Conservation (phyloP, 495 filamentous ascomycete species). For the Pyronema omphalodes region DNA sequence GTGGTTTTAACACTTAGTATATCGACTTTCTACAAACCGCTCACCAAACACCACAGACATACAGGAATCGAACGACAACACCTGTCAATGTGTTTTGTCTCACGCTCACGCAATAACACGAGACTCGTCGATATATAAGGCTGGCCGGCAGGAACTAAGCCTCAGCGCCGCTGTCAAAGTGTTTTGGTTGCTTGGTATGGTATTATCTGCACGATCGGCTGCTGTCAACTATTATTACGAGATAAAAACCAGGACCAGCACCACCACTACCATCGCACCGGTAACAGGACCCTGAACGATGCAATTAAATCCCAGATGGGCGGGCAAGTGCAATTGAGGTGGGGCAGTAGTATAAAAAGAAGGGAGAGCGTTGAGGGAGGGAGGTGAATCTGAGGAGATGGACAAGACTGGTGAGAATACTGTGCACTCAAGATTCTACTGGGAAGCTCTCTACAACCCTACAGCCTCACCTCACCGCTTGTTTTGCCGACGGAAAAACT, state of each 20-base stretch:
- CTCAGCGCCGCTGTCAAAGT: background rate
- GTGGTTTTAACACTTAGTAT: background rate
- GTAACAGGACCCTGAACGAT: background rate
- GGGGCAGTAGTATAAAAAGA: background rate
- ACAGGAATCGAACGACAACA: background rate
- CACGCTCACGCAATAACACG: background rate
- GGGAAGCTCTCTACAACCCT: too few species aligned
- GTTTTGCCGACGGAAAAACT: too few species aligned
- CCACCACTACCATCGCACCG: background rate
- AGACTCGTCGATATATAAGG: background rate
- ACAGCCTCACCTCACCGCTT: too few species aligned
- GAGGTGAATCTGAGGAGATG: too few species aligned
- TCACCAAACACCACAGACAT: background rate
- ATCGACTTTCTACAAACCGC: background rate
- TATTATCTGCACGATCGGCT: background rate
- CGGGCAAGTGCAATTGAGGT: background rate
- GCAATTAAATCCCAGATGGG: background rate
- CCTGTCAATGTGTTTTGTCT: background rate
- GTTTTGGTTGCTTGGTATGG: background rate
- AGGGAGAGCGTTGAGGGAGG: background rate
- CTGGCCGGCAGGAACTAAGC: background rate
- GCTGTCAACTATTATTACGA: conserved; percentile 1
- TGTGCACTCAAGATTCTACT: too few species aligned
- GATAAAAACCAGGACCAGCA: conserved; percentile 2
- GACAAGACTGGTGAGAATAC: too few species aligned